Evolutionary conservation across 2,329 filamentous ascomycete species (phyloP).

Genomic region (Fusarium scirpi): DNA sequence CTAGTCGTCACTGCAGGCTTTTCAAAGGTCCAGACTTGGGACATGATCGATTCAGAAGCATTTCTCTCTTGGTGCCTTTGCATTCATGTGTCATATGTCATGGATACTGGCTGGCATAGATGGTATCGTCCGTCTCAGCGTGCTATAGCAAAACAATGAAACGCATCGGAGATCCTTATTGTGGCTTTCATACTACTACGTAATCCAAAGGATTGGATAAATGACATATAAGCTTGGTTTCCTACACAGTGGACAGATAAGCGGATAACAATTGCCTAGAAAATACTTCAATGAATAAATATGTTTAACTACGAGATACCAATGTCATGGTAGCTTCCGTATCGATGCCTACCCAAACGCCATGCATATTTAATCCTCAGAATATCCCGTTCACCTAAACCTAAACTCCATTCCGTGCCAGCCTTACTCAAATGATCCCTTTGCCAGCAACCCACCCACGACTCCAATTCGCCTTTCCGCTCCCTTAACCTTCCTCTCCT

Average conservation of each 20-base stretch:
- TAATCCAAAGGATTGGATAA: background rate
- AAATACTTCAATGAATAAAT: background rate
- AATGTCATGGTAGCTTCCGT: constrained; percentile 8
- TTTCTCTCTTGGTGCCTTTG: too few species aligned
- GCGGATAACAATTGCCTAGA: background rate
- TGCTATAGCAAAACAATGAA: background rate
- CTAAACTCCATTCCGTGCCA: constrained; percentile 27
- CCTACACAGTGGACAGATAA: background rate
- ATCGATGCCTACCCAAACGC: constrained; percentile 30
- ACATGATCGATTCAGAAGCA: too few species aligned
- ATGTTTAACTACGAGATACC: constrained; percentile 8
- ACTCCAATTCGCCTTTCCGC: constrained; percentile 67
- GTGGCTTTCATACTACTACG: background rate
- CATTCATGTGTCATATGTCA: too few species aligned
- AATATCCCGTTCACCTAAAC: constrained; percentile 6
- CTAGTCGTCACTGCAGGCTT: too few species aligned
- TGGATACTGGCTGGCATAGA: too few species aligned
- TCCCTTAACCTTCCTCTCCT: constrained; percentile 68
- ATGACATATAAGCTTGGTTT: background rate
- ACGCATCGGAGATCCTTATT: background rate
- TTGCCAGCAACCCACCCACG: constrained; percentile 69
- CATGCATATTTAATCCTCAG: constrained; percentile 14
- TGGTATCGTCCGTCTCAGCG: too few species aligned
- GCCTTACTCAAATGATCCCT: constrained; percentile 58
- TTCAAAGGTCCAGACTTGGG: too few species aligned